A percentile compares a stretch with the other conserved stretches of the same genome.
These are phyloP conservation scores for Alternaria sp. DNA, from an alignment of 2,329 filamentous ascomycete species.

Conservation along the genomic window DNA sequence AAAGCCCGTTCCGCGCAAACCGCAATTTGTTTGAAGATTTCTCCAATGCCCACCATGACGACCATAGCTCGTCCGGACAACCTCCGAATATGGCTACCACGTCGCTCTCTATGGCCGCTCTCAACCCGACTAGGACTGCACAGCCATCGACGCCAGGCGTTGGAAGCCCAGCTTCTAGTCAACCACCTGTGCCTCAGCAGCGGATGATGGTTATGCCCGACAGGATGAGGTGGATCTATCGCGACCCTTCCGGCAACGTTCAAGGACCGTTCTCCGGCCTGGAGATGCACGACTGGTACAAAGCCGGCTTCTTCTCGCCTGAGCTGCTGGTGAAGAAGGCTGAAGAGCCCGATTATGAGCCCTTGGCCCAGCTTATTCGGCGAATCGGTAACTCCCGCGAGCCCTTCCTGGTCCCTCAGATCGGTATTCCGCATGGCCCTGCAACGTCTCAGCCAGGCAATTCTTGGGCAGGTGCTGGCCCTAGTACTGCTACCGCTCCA, in stretches of 20 bases:
- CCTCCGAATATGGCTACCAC: constrained; percentile 36
- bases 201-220: constrained; percentile 99
- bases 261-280: constrained; percentile 95
- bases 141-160: constrained; percentile 45
- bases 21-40: constrained; percentile 50
- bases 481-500: constrained; percentile 44
- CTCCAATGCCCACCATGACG: constrained; percentile 36
- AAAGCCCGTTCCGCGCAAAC: constrained; percentile 49
- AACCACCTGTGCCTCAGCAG: constrained; percentile 72
- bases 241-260: constrained; percentile 88
- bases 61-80: constrained; percentile 28
- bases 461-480: constrained; percentile 51
- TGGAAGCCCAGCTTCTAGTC: constrained; percentile 64
- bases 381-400: constrained; percentile 97
- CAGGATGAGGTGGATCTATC: constrained; percentile 97
- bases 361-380: constrained; percentile 89
- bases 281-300: constrained; percentile 99
- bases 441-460: constrained; percentile 59
- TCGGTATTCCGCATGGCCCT: constrained; percentile 89
- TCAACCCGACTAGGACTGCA: constrained; percentile 42
- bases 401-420: constrained; percentile 96
- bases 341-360: constrained; percentile 93
- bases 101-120: constrained; percentile 39
- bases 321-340: constrained; percentile 94
- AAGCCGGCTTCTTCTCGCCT: constrained; percentile 95